These are phyloP conservation scores for Daldinia loculata DNA, from an alignment of 495 filamentous ascomycete species.

Conservation along the genomic window DNA sequence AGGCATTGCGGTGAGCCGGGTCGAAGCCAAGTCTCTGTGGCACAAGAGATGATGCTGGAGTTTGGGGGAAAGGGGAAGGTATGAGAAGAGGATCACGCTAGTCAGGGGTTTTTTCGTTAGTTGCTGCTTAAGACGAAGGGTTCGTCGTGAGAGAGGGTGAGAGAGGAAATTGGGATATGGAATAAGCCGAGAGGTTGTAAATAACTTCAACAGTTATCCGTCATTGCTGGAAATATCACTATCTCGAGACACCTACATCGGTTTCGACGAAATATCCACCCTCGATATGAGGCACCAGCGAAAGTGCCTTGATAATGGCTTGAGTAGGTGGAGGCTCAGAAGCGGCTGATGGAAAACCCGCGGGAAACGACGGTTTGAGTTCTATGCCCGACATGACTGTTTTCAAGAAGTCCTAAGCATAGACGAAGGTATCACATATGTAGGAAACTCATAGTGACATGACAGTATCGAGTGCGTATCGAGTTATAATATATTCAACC, in stretches of 20 bases:
- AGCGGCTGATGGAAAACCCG: constrained; percentile 25
- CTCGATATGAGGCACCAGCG: constrained; percentile 63
- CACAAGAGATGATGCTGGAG: constrained; percentile 34
- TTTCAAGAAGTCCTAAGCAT: not conserved
- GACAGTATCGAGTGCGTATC: not conserved
- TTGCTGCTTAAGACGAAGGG: not conserved
- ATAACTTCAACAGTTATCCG: not conserved
- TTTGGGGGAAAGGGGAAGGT: constrained; percentile 58
- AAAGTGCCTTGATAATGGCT: constrained; percentile 55
- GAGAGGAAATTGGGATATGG: not conserved
- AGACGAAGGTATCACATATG: not conserved
- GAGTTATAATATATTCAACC: constrained; percentile 3
- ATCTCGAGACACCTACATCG: constrained; percentile 30
- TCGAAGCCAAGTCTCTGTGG: constrained; percentile 46
- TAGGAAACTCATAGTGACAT: not conserved
- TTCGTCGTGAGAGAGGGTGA: not conserved
- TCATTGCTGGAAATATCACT: not conserved
- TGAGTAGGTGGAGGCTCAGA: constrained; percentile 49
- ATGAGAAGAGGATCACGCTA: constrained; percentile 60
- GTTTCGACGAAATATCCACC: constrained; percentile 73
- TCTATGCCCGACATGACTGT: constrained; percentile 3
- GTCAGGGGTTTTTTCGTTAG: not conserved
- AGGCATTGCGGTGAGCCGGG: constrained; percentile 34
- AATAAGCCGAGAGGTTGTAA: not conserved
- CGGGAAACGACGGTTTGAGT: constrained; percentile 39